Evolutionary conservation across 2,329 filamentous ascomycete species (phyloP).

Genomic region (Cytospora piceae): DNA sequence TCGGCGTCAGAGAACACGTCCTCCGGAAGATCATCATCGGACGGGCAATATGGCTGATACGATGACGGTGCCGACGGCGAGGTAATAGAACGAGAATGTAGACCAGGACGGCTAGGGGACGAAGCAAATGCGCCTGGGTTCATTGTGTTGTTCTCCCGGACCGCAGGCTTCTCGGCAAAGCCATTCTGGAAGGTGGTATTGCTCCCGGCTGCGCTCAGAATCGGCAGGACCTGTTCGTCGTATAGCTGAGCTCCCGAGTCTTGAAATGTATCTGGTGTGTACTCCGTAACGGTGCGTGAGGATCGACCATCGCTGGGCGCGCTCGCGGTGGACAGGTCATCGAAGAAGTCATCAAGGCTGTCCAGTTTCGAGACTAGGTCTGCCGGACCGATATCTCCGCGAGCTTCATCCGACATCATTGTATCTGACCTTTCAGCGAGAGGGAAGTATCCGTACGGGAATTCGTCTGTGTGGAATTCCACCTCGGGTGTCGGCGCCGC

Average conservation of each 20-base stretch:
- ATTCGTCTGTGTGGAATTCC: slow-evolving; percentile 91
- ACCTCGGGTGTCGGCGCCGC: slow-evolving; percentile 79
- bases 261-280: slow-evolving; percentile 61
- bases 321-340: slow-evolving; percentile 63
- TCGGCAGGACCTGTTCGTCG: slow-evolving; percentile 89
- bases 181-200: slow-evolving; percentile 85
- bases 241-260: slow-evolving; percentile 83
- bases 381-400: slow-evolving; percentile 73
- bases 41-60: slow-evolving; percentile 62
- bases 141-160: slow-evolving; percentile 59
- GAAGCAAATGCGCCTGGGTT: slow-evolving; percentile 63
- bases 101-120: slow-evolving; percentile 60
- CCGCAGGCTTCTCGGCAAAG: slow-evolving; percentile 64
- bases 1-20: slow-evolving; percentile 82
- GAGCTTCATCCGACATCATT: slow-evolving; percentile 86
- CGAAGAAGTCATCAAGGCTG: slow-evolving; percentile 81
- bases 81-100: slow-evolving; percentile 84
- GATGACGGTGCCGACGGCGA: slow-evolving; percentile 69
- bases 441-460: slow-evolving; percentile 78
- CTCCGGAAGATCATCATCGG: slow-evolving; percentile 75
- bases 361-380: slow-evolving; percentile 83
- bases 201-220: slow-evolving; percentile 73
- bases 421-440: slow-evolving; percentile 77
- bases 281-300: slow-evolving; percentile 66
- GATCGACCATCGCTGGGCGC: slow-evolving; percentile 66